These are phyloP conservation scores for Salix brachista DNA, from an alignment of 345 rosid species.

Conservation along the genomic window DNA sequence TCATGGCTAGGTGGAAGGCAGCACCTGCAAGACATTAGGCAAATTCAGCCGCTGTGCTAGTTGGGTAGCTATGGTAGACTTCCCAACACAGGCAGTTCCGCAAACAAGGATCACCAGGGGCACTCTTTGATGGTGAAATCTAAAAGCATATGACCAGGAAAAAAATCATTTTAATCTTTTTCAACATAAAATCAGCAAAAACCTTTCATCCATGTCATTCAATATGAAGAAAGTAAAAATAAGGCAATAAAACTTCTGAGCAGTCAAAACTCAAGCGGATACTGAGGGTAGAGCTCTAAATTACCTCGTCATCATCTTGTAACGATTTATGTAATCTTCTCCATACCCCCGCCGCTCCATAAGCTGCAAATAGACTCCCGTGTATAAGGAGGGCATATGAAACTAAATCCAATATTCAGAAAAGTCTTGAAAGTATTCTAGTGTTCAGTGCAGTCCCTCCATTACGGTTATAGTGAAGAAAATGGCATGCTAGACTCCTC, in stretches of 20 bases:
- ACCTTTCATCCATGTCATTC: neutral
- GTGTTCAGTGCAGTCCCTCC: neutral
- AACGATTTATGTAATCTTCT: slow-evolving; percentile 76
- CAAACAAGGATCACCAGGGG: slow-evolving; percentile 97
- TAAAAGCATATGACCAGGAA: slow-evolving; percentile 25
- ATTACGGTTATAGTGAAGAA: neutral
- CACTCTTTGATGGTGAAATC: slow-evolving; percentile 98
- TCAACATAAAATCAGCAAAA: neutral
- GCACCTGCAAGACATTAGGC: slow-evolving; percentile 94
- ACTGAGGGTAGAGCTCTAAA: neutral
- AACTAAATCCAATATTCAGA: slow-evolving; percentile 1
- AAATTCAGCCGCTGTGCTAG: slow-evolving; percentile 96
- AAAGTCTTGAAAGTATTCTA: neutral
- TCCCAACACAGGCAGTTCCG: slow-evolving; percentile 98
- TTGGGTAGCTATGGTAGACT: slow-evolving; percentile 97
- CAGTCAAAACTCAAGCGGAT: neutral
- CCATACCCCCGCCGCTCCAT: slow-evolving; percentile 93
- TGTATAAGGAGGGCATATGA: slow-evolving; percentile 8
- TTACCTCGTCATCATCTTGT: slow-evolving; percentile 98
- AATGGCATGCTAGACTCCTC: neutral
- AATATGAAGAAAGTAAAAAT: neutral
- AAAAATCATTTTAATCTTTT: slow-evolving; percentile 2
- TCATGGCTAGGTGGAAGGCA: slow-evolving; percentile 5
- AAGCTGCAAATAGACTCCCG: slow-evolving; percentile 46
- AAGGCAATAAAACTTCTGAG: neutral